A percentile compares a stretch with the other conserved stretches of the same genome.
phyloP scores from a whole-genome alignment of 345 rosid species.

The Moricandia moricandioides region DNA sequence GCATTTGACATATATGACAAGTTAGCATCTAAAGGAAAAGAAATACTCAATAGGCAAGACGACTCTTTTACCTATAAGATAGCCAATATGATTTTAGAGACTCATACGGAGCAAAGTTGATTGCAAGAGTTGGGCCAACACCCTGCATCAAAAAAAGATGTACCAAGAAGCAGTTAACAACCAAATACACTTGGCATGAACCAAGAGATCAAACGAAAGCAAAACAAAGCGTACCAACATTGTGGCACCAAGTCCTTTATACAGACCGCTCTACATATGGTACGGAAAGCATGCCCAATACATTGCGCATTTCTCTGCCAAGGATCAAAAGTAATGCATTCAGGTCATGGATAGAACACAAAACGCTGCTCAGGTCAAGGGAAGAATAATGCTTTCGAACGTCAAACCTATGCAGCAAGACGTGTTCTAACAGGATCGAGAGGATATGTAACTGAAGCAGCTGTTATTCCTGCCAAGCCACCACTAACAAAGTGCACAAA shows the following conservation, averaged over 20 bases:
- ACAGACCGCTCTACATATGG: constrained; percentile 83
- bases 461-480: constrained; percentile 93
- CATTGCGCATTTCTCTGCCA: constrained; percentile 62
- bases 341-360: neutral
- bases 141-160: constrained; percentile 43
- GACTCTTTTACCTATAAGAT: constrained; percentile 52
- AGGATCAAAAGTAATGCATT: neutral
- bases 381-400: neutral
- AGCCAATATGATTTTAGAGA: constrained; percentile 65
- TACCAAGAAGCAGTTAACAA: neutral
- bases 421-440: constrained; percentile 96
- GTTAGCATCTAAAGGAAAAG: no score
- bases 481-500: constrained; percentile 77
- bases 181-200: constrained; percentile 8
- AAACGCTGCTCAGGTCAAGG: constrained; percentile 2
- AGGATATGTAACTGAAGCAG: constrained; percentile 88
- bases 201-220: no score
- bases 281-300: constrained; percentile 72
- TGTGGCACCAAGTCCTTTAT: constrained; percentile 96
- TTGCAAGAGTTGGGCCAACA: constrained; percentile 90
- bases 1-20: neutral
- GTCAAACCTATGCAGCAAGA: constrained; percentile 83
- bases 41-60: neutral
- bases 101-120: constrained; percentile 83
- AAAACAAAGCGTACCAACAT: constrained; percentile 59